Evolutionary conservation across 805 yeast species (phyloP).

Genomic region (Middelhovenomyces tepae): DNA sequence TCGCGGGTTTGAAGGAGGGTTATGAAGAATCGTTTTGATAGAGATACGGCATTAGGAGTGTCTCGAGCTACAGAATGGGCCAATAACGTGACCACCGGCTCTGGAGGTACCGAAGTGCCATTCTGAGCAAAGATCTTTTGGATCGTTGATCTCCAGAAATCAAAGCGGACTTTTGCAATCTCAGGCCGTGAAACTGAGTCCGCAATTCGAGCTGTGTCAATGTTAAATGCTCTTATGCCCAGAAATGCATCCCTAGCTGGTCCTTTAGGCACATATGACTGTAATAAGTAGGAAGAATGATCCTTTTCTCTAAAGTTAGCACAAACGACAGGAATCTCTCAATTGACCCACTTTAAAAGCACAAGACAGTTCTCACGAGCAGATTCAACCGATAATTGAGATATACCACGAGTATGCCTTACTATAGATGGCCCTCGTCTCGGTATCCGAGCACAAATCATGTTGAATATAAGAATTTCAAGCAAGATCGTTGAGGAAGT

Average conservation of each 20-base stretch:
- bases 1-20: conserved; percentile 53
- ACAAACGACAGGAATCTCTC: neutral
- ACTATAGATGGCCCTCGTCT: neutral
- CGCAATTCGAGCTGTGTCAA: conserved; percentile 51
- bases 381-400: conserved; percentile 13
- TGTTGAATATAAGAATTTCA: no score
- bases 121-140: conserved; percentile 34
- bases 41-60: conserved; percentile 31
- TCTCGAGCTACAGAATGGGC: conserved; percentile 39
- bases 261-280: conserved; percentile 62
- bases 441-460: no score
- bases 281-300: conserved; percentile 53
- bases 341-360: conserved; percentile 26
- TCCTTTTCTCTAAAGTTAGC: conserved; percentile 33
- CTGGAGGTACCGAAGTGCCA: conserved; percentile 36
- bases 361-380: conserved; percentile 39
- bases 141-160: conserved; percentile 65
- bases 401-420: neutral
- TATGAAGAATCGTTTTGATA: conserved; percentile 48
- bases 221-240: conserved; percentile 56
- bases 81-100: conserved; percentile 57
- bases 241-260: conserved; percentile 53
- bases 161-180: conserved; percentile 42
- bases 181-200: conserved; percentile 30
- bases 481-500: no score